Percentiles rank a stretch among this genome's conserved stretches.
Evolutionary conservation across 2,329 filamentous ascomycete genomes (phyloP).

Genomic region (Botrytis fabae): DNA sequence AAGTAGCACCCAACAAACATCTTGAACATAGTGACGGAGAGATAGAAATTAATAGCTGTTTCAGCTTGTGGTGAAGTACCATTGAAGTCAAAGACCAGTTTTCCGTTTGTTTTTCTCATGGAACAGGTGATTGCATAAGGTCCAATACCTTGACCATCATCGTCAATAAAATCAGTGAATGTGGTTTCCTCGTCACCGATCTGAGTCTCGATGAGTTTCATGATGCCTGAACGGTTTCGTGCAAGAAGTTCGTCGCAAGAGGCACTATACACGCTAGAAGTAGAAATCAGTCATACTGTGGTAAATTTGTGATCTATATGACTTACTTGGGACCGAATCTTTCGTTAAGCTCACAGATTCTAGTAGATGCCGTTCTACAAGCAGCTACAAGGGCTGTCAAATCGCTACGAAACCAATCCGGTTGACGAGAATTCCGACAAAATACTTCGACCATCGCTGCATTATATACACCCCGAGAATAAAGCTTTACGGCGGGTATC

Average conservation of each 20-base stretch:
- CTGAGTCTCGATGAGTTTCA: constrained; percentile 15
- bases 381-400: constrained; percentile 18
- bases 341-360: constrained; percentile 15
- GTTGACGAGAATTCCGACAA: constrained; percentile 17
- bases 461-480: constrained; percentile 13
- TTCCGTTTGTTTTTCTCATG: constrained; percentile 7
- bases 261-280: constrained; percentile 10
- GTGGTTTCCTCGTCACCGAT: constrained; percentile 8
- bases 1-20: constrained; percentile 18
- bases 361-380: constrained; percentile 7
- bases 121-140: constrained; percentile 14
- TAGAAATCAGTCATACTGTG: not conserved
- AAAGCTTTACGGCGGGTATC: constrained; percentile 18
- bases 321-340: constrained; percentile 17
- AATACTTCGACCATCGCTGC: constrained; percentile 9
- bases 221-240: constrained; percentile 8
- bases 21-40: constrained; percentile 14
- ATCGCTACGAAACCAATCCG: constrained; percentile 15
- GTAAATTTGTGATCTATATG: not conserved
- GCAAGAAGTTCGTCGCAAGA: constrained; percentile 10
- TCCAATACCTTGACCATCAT: constrained; percentile 13
- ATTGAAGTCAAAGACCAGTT: constrained; percentile 12
- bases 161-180: constrained; percentile 6
- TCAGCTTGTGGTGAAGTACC: constrained; percentile 12
- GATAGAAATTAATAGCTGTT: constrained; percentile 19